Evolutionary conservation across 345 rosid species (phyloP).

Genomic region (Sonneratia alba): DNA sequence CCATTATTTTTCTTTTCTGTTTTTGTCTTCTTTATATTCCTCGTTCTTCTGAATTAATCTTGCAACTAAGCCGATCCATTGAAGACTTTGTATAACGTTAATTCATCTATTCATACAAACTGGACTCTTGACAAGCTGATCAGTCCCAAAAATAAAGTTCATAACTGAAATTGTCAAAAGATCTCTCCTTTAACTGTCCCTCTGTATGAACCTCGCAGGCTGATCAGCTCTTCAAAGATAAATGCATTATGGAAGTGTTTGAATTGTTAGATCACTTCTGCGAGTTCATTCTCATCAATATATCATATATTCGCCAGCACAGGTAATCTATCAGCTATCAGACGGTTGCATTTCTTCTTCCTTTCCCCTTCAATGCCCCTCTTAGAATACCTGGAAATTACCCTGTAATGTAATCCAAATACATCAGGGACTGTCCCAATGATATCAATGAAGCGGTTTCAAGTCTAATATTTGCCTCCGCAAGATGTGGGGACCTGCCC

Average conservation of each 20-base stretch:
- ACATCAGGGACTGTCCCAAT: constrained; percentile 52
- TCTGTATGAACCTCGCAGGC: constrained; percentile 22
- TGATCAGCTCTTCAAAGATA: constrained; percentile 48
- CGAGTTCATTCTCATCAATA: constrained; percentile 38
- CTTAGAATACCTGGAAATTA: background rate
- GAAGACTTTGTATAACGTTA: too few species aligned
- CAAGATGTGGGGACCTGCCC: constrained; percentile 73
- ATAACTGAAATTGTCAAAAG: too few species aligned
- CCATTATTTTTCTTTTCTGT: background rate
- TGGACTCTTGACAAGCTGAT: too few species aligned
- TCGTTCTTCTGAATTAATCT: too few species aligned
- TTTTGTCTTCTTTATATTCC: too few species aligned
- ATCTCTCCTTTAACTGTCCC: background rate
- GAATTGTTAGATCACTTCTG: constrained; percentile 53
- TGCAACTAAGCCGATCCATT: too few species aligned
- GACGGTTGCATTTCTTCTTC: background rate
- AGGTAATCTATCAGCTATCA: constrained; percentile 28
- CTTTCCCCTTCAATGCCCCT: background rate
- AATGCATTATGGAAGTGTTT: constrained; percentile 32
- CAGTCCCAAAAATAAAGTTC: too few species aligned
- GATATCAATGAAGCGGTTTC: constrained; percentile 81
- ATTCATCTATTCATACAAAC: too few species aligned
- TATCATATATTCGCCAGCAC: constrained; percentile 48
- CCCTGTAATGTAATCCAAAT: background rate
- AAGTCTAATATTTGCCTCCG: constrained; percentile 69